Evolutionary conservation across 2,329 filamentous ascomycete species (phyloP).

Genomic region (Penicillium sp.): DNA sequence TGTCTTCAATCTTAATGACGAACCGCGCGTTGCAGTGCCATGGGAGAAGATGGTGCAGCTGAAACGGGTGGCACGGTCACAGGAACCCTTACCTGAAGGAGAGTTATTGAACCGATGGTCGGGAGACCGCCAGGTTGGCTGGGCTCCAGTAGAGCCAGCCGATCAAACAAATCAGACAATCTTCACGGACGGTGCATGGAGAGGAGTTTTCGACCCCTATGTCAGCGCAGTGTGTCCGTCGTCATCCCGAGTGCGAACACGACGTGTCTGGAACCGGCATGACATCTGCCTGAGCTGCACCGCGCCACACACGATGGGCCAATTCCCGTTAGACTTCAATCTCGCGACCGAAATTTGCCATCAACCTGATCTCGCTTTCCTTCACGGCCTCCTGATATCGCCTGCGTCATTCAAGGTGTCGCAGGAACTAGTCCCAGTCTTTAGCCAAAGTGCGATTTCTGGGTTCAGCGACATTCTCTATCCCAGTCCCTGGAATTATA

Average conservation of each 20-base stretch:
- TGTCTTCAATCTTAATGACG: constrained; percentile 64
- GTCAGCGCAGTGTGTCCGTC: constrained; percentile 62
- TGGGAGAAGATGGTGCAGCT: constrained; percentile 46
- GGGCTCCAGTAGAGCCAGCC: constrained; percentile 40
- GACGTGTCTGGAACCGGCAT: constrained; percentile 64
- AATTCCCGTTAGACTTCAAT: constrained; percentile 68
- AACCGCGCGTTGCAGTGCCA: constrained; percentile 58
- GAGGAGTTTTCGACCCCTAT: constrained; percentile 43
- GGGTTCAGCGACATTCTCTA: constrained; percentile 78
- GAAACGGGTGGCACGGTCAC: constrained; percentile 30
- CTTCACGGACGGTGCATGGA: constrained; percentile 45
- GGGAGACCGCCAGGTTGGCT: constrained; percentile 36
- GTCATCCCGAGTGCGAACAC: constrained; percentile 60
- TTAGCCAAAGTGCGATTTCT: constrained; percentile 71
- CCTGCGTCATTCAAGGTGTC: constrained; percentile 64
- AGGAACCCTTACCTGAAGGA: constrained; percentile 20
- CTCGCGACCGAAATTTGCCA: constrained; percentile 68
- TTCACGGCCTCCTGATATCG: constrained; percentile 73
- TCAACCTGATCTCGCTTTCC: constrained; percentile 72
- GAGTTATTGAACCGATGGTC: constrained; percentile 39
- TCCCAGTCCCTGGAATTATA: constrained; percentile 64
- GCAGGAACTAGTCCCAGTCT: constrained; percentile 69
- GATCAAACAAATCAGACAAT: constrained; percentile 35
- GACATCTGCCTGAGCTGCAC: constrained; percentile 66
- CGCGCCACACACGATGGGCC: constrained; percentile 64